A percentile compares a stretch with the other conserved stretches of the same genome.
Conservation (phyloP, 306 rosid species). For the Rosa persica region DNA sequence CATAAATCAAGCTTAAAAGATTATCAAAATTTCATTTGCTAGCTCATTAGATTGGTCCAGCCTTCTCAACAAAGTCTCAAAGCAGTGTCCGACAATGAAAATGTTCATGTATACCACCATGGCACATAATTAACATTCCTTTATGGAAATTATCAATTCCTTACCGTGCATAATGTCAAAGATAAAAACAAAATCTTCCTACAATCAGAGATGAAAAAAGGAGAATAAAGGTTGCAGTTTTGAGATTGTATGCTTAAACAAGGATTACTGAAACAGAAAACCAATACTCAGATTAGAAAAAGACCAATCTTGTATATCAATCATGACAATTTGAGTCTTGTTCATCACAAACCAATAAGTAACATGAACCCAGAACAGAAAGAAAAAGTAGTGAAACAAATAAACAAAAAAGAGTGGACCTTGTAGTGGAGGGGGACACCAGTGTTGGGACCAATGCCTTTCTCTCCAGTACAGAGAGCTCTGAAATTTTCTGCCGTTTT, state of each 20-base stretch:
- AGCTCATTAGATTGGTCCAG: constrained; percentile 8
- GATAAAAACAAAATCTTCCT: not conserved
- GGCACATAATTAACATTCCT: not conserved
- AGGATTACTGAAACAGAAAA: not conserved
- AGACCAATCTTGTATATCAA: not conserved
- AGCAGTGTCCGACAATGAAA: not conserved
- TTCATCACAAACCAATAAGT: not conserved
- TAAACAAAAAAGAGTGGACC: constrained; percentile 35
- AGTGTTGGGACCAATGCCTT: constrained; percentile 78
- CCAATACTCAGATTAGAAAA: not conserved
- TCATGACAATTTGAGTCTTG: not conserved
- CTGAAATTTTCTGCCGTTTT: constrained; percentile 81
- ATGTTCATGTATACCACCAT: not conserved
- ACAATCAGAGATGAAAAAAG: not conserved
- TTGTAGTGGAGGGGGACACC: constrained; percentile 83
- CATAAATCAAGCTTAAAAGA: not conserved
- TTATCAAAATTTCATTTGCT: not conserved
- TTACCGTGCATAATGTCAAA: not conserved
- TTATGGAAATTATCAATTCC: not conserved
- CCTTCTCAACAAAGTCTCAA: not conserved
- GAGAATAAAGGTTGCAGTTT: not conserved
- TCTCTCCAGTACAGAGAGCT: constrained; percentile 90
- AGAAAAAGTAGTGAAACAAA: not conserved
- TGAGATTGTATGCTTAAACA: not conserved
- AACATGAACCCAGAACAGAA: constrained; percentile 8